Percentiles rank a stretch among this genome's conserved stretches.
Evolutionary conservation across 2,329 filamentous ascomycete species (phyloP).

Genomic region (Trichoderma brevicompactum): DNA sequence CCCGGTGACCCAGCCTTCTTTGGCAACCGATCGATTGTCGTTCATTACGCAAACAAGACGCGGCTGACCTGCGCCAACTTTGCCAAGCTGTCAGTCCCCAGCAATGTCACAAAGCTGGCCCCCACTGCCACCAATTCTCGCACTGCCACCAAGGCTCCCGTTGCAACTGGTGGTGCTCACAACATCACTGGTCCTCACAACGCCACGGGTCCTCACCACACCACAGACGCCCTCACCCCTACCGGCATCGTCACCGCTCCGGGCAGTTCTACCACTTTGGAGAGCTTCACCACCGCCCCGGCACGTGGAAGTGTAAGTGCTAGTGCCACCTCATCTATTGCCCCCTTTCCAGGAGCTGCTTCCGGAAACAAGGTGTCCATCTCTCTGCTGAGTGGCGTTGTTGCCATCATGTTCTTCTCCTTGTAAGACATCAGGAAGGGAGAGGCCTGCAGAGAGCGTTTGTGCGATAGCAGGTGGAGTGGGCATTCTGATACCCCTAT

Average conservation of each 20-base stretch:
- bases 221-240: background rate
- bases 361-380: conserved; percentile 14
- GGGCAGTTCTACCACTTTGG: background rate
- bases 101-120: background rate
- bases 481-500: conserved; percentile 1
- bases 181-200: background rate
- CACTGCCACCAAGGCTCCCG: background rate
- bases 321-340: conserved; percentile 14
- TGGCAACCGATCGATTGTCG: conserved; percentile 65
- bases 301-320: conserved; percentile 1
- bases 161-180: background rate
- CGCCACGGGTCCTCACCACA: background rate
- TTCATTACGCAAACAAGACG: conserved; percentile 67
- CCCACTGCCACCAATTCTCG: background rate
- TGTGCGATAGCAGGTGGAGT: background rate
- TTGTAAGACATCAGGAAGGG: conserved; percentile 12
- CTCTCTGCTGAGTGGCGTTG: conserved; percentile 17
- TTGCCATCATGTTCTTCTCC: conserved; percentile 17
- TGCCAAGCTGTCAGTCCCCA: conserved; percentile 32
- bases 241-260: conserved; percentile 5
- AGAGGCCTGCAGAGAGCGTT: background rate
- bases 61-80: conserved; percentile 70
- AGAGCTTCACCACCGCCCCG: background rate
- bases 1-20: conserved; percentile 61
- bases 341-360: conserved; percentile 24